Evolutionary conservation across 2,329 filamentous ascomycete genomes (phyloP), one percentile per base, ranked within the genome.

Genomic region (Didymella glomerata): DNA sequence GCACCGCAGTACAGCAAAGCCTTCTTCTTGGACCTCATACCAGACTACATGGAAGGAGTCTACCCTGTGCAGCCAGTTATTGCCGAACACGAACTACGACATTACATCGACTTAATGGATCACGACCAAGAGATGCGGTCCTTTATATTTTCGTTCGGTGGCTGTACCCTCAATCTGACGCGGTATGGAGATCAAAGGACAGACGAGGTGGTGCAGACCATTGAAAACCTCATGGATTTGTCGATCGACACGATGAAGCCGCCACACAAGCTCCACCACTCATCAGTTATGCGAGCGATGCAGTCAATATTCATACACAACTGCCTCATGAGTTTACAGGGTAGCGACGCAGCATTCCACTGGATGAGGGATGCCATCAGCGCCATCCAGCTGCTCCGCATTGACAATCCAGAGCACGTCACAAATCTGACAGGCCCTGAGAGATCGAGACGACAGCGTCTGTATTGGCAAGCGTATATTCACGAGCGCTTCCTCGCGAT

Each of bases 401-500:
- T 82, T 18, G 78, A 81, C 56, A 77, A 79, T 40, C 69, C 75
- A n/a, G 71, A 77, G 4, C 62, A 68, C 7, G 72, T 77, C 57
- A 62, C 61, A 5, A 63, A 61, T 0, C 60, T 82, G 1, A 61
- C 70, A 5, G 66, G 68, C 3, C 64, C 76, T 2, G 79, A 82
- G 51, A 70, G 77, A 24, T 76, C 79, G 24, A 73, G 77, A 48
- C 69, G 81, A 48, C 82, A 84, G 61, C 77, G 84, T 3, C 69
- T 85, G 1, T 85, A 86, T 68, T 86, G 84, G 83, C 80, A 84
- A 61, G 80, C 79, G 13, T 86, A 82, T 63, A 83, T 86, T 30
- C 83, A 86, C 59, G 84, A 86, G 66, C 80, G 85, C 16, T 86
- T 86, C 66, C 66, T 84, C n/a, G 81, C 81, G 32, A 81, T 86